Evolutionary conservation across 1,284 basidiomycete genomes (phyloP).

Genomic region (Puccinia polysora): DNA sequence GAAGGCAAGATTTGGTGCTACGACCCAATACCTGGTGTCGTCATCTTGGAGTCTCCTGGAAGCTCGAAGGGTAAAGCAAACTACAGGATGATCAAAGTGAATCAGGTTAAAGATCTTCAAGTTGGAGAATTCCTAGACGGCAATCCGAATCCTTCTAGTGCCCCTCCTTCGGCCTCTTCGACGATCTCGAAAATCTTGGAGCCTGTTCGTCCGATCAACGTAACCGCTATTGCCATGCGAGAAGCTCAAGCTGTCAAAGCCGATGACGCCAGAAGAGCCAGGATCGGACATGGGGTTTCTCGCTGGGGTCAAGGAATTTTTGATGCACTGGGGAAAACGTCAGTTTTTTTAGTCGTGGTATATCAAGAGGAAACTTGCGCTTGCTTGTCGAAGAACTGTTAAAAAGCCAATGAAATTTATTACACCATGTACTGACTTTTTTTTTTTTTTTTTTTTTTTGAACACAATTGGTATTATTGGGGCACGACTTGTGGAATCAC

Average conservation of each 20-base stretch:
- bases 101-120: slow-evolving; percentile 40
- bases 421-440: not conserved
- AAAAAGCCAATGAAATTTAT: too few species aligned
- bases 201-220: slow-evolving; percentile 35
- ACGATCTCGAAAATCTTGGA: slow-evolving; percentile 31
- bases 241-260: slow-evolving; percentile 18
- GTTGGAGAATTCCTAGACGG: slow-evolving; percentile 3
- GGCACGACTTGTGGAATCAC: not conserved
- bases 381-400: too few species aligned
- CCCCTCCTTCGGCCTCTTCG: not conserved
- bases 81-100: slow-evolving; percentile 39
- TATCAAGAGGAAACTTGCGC: too few species aligned
- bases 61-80: slow-evolving; percentile 6
- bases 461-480: not conserved
- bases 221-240: slow-evolving; percentile 15
- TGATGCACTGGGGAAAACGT: slow-evolving; percentile 44
- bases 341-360: slow-evolving; percentile 6
- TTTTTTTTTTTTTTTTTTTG: slow-evolving; percentile 1
- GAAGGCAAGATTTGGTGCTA: slow-evolving; percentile 42
- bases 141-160: too few species aligned
- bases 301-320: slow-evolving; percentile 44
- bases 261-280: slow-evolving; percentile 36
- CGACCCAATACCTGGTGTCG: slow-evolving; percentile 34
- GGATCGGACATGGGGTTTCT: slow-evolving; percentile 41
- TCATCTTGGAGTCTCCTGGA: slow-evolving; percentile 27